Evolutionary conservation across 768 basidiomycete genomes (phyloP), one percentile per base, ranked within the genome.

Genomic region (Mycena leptocephala): DNA sequence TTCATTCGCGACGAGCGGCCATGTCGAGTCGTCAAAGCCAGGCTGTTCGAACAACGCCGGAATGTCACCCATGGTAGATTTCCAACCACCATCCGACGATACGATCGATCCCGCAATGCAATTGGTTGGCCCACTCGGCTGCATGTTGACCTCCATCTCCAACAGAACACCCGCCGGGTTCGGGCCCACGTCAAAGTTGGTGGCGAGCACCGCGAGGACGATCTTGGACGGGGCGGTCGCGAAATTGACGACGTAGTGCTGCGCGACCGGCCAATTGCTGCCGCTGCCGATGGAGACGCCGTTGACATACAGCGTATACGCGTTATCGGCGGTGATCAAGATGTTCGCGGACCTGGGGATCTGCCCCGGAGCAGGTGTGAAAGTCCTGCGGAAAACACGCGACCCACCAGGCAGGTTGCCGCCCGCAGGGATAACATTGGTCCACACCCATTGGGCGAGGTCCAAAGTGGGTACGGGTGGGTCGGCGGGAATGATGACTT

Each of bases 231-330:
- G 13, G n/a, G 24, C 33, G 11, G 28, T 22, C 43, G 3, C 28
- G 33, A 68, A 68, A 35, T 68, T 56, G 66, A 68, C 51, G 33
- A 39, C 28, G 37, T 68, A 68, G 10, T 53, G 66, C 51, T 68
- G 66, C 33, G 66, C 66, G 48, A 55, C 66, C 14, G 10, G 3
- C 13, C 11, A 56, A 28, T 55, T 55, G 11, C 22, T 11, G 14
- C 66, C 51, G 51, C n/a, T 68, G 5, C 65, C 65, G 33, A 67
- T 37, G 51, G 22, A 13, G 20, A 37, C 65, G n/a, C 43, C 30
- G 16, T 41, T 41, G n/a, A 63, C 9, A 63, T 63, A 62, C n/a
- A 43, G 26, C n/a, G n/a, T 41, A 28, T 43, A 63, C 28, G n/a
- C 37, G n/a, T n/a, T n/a, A n/a, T n/a, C n/a, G n/a, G n/a, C n/a